These are phyloP conservation scores for Ganoderma resinaceum DNA, from an alignment of 1,284 basidiomycete species.

Conservation along the genomic window DNA sequence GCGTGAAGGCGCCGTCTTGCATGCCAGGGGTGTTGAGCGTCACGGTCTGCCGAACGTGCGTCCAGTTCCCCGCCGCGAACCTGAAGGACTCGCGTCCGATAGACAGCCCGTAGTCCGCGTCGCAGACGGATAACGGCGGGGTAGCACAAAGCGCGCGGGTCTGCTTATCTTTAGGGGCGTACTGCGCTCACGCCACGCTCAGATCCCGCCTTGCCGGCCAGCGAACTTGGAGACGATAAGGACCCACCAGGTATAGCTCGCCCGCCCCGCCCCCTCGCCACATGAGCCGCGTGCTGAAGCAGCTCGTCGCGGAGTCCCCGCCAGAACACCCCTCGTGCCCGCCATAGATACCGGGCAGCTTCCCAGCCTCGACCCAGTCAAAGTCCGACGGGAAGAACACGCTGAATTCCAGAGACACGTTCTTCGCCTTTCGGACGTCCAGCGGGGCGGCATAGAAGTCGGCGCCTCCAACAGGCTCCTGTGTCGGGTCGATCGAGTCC, in stretches of 20 bases:
- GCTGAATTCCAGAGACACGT: conserved; percentile 64
- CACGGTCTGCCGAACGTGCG: conserved; percentile 67
- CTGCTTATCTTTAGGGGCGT: conserved; percentile 64
- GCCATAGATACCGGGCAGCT: conserved; percentile 77
- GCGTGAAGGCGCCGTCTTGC: conserved; percentile 46
- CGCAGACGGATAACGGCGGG: conserved; percentile 64
- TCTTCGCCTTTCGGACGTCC: conserved; percentile 53
- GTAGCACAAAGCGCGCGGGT: conserved; percentile 62
- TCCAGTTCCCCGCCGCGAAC: conserved; percentile 73
- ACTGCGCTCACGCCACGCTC: conserved; percentile 46
- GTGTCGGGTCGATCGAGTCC: conserved; percentile 67
- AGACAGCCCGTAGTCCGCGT: conserved; percentile 70
- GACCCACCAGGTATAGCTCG: conserved; percentile 74
- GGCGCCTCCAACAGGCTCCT: conserved; percentile 65
- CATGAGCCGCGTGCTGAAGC: conserved; percentile 81
- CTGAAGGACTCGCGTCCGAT: conserved; percentile 79
- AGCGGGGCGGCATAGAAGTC: conserved; percentile 75
- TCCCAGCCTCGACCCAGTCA: conserved; percentile 73
- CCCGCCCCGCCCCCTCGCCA: conserved; percentile 69
- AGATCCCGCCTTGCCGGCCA: too few species aligned
- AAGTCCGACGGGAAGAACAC: conserved; percentile 72
- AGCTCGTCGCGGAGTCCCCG: conserved; percentile 65
- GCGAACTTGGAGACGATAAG: neutral
- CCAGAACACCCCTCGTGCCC: conserved; percentile 73
- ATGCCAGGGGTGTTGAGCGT: conserved; percentile 71